Conservation (phyloP, 2,329 filamentous ascomycete genomes). For the Thelonectria rubi region DNA sequence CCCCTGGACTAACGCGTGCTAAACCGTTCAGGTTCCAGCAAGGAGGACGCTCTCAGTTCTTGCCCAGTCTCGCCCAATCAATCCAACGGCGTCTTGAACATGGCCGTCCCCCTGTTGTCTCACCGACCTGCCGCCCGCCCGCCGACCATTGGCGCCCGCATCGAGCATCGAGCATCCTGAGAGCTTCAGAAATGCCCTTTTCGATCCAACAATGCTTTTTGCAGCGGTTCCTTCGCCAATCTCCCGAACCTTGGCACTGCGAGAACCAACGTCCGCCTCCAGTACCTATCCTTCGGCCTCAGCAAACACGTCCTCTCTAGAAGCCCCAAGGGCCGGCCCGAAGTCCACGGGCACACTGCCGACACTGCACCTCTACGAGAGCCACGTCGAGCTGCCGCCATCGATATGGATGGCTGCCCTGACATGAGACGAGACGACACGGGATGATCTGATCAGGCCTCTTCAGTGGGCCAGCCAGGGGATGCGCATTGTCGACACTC, state of each 20-base stretch:
- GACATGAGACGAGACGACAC: conserved; percentile 15
- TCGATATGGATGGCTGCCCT: background rate
- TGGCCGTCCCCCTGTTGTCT: conserved; percentile 10
- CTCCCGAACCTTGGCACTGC: background rate
- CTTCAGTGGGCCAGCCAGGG: background rate
- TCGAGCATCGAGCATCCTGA: background rate
- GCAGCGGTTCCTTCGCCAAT: conserved; percentile 3
- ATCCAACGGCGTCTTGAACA: no score
- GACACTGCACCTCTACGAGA: background rate
- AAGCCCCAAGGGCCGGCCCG: no score
- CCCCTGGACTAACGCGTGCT: conserved; percentile 15
- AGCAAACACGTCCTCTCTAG: background rate
- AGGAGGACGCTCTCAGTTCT: no score
- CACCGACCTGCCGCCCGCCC: conserved; percentile 6
- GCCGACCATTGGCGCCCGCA: conserved; percentile 16
- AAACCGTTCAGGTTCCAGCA: no score
- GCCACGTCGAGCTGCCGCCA: no score
- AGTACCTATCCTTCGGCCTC: background rate
- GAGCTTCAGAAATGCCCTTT: background rate
- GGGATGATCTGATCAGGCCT: conserved; percentile 17
- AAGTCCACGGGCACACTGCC: no score
- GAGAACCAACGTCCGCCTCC: background rate
- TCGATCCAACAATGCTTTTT: conserved; percentile 1
- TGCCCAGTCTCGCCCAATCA: no score
- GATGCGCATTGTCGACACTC: background rate